Base-by-base conservation (phyloP, 176 grass and related monocot species). In the Eragrostis nindensis region DNA sequence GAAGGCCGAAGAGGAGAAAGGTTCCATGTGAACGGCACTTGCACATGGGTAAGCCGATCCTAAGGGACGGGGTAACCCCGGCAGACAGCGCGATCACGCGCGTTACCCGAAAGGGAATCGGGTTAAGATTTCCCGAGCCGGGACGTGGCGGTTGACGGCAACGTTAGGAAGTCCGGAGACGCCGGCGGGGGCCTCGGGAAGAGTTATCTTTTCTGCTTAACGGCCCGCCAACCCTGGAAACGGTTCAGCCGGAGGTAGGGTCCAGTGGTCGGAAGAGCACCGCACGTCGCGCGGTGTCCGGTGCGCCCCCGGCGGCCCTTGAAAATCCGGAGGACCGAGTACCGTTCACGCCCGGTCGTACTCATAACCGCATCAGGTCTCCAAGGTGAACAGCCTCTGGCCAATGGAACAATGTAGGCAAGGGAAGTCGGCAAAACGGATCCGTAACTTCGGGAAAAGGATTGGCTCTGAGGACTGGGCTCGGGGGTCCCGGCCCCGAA, bases 331-430 rank as follows among this genome's bases (percentile, higher is more conserved):
- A 84, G 63, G 82, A 84, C 82, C 73, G 82, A 77, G 62, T 85
- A 68, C 75, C 67, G 63, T 72, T 83, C 78, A 78, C 72, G 77
- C 87, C 63, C 72, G 87, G 71, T 90, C 87, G 83, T 89, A 89
- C 87, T 84, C 87, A 92, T 89, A 92, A 92, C 83, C 87, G 80
- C 87, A 92, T 92, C 87, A 92, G 80, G 90, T 92, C 89, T 92
- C 90, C 86, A 92, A 92, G 86, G 82, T 92, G 86, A 88, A 91
- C 71, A 91, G 55, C 71, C 71, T 74, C 50, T 56, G 32, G 71
- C 50, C 71, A 74, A 94, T 90, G 88, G 88, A 94, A 94, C 47
- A 90, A 94, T 90, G 85, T 90, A 94, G 91, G 91, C 85, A 90
- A 90, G 87, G 84, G 91, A 93, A 93, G 87, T 93, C 67, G 84